Conservation (phyloP, 2,329 filamentous ascomycete genomes). For the Alternaria brassicae region DNA sequence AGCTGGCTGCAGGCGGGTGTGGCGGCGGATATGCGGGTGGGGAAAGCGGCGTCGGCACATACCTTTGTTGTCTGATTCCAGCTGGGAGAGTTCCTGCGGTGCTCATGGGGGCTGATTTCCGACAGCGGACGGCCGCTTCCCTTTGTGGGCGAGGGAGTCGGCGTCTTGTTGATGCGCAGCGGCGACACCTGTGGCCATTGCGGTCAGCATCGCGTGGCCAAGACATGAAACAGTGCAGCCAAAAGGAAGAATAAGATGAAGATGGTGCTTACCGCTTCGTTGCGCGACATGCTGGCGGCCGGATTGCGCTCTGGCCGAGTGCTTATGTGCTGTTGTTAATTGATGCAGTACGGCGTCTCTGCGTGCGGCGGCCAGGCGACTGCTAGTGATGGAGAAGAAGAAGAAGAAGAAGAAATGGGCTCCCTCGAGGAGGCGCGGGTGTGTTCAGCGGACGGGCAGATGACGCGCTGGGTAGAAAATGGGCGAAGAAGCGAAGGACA, state of each 20-base stretch:
- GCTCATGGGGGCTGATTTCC: constrained; percentile 86
- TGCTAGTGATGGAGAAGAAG: constrained; percentile 44
- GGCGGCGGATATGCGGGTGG: not conserved
- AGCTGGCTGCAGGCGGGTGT: constrained; percentile 25
- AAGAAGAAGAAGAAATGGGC: too few relatives aligned
- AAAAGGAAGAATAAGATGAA: not conserved
- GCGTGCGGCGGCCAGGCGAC: constrained; percentile 10
- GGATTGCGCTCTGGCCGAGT: constrained; percentile 24
- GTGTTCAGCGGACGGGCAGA: constrained; percentile 22
- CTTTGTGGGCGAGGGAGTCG: constrained; percentile 69
- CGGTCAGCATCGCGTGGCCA: constrained; percentile 15
- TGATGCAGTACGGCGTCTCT: not conserved
- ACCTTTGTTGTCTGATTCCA: constrained; percentile 81
- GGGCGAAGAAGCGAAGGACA: constrained; percentile 36
- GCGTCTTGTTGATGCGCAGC: constrained; percentile 77
- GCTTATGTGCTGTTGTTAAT: constrained; percentile 10
- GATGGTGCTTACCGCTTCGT: constrained; percentile 49
- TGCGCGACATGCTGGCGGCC: constrained; percentile 47
- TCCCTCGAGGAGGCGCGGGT: constrained; percentile 33
- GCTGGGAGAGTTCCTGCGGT: constrained; percentile 89
- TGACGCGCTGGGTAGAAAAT: constrained; percentile 26
- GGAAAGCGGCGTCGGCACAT: constrained; percentile 24
- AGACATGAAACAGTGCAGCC: not conserved
- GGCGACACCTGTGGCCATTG: constrained; percentile 69
- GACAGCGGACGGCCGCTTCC: constrained; percentile 72